Base-by-base conservation (phyloP, 2,329 filamentous ascomycete genomes). In the Diaporthe citri region DNA sequence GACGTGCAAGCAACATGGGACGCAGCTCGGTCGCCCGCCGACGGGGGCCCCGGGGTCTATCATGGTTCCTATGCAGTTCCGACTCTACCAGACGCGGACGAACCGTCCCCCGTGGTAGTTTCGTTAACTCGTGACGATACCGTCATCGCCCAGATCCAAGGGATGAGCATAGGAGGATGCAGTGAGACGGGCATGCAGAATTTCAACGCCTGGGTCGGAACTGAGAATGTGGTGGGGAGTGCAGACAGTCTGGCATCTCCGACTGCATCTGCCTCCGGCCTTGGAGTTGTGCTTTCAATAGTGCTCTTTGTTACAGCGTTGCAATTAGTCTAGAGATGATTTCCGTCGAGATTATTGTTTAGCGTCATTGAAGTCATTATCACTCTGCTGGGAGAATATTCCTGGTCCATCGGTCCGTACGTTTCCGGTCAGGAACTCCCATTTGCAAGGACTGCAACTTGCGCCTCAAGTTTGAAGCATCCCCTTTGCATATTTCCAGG, bases 91-190 rank as follows among this genome's bases (percentile, higher is more conserved):
- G 46, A 28, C 13, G 22, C 3, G 7, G 64, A 20, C 2, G 46
- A 67, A 0, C 13, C 46, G 7, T 15, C 34, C 13, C 15, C 41
- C 0, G 64, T 67, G 22, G 43, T 51, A 4, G 64, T 67, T 6
- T 52, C 64, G 2, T n/a, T 67, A n/a, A 52, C 46, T 13, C 64
- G 46, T 2, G 64, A 67, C 22, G 46, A 67, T 39, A n/a, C 36
- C 0, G 28, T 25, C 46, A 39, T 67, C n/a, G 64, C 46, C 4
- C 46, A 67, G 34, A 52, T 67, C 20, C 64, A 67, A 4, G 64
- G 64, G 6, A 67, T 67, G 64, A 52, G 64, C n/a, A 67, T 67
- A 52, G 64, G 64, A 22, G 64, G 64, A 0, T 67, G 64, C 31
- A 51, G 64, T 22, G 64, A 52, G 15, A 39, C 46, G 12, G 64